Evolutionary conservation across 371 early-diverging fungal species (phyloP), one percentile per base, ranked within the genome.

Genomic region (Apophysomyces sp.): DNA sequence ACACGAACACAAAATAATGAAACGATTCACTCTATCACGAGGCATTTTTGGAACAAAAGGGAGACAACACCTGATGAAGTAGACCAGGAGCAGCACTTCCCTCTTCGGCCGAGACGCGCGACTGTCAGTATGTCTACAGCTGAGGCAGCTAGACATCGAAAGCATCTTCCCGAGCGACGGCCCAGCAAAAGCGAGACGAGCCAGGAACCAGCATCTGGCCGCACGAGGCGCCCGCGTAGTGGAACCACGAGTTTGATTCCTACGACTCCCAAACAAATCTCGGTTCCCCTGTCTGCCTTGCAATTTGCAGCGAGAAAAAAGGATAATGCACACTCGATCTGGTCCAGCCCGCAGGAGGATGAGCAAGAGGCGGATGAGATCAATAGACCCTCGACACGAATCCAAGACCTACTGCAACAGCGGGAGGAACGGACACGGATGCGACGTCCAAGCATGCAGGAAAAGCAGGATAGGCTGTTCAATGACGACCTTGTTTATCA

Each of bases 261-360:
- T 44, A 21, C 49, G n/a, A 44, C 49, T 18, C 21, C 49, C 9
- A 44, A 44, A 21, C 49, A 44, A 44, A 21, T 44, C 49, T 44
- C 57, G 12, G 40, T 57, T 13, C 57, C 57, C 24, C 26, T 57
- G 2, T 57, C 57, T 26, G 39, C 57, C 24, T 40, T 57, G 3
- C 57, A 57, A 16, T 57, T 57, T 57, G 24, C 57, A 39, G 29
- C 40, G 57, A 26, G 57, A 39, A 57, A 36, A 55, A 55, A 31
- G 18, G 31, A 31, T 2, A 31, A 55, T 24, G 55, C 55, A 11
- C 36, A 55, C 24, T 55, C 55, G 4, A 55, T 55, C 16, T 55
- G 55, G 55, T 28, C 55, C n/a, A 55, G n/a, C n/a, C 55, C 55
- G 15, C 55, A 55, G 21, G 21, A n/a, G 6, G 49, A 44, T 3